A percentile compares a stretch with the other conserved stretches of the same genome.
Conservation (phyloP, 768 basidiomycete genomes). For the Podaxis mareebaensis region DNA sequence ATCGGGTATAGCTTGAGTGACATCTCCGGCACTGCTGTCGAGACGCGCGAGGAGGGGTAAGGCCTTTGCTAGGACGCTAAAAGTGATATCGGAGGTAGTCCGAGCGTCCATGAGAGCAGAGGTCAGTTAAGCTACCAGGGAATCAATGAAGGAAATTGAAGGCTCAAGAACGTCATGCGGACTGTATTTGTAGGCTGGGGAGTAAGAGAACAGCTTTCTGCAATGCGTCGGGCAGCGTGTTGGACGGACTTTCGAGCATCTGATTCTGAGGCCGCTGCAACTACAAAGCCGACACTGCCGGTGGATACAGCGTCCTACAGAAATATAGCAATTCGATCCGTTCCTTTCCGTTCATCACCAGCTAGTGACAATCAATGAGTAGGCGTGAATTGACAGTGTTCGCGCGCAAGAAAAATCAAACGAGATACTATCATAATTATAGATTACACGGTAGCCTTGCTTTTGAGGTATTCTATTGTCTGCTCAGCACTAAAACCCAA, state of each 20-base stretch:
- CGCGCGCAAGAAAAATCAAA: neutral
- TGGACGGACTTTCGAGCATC: neutral
- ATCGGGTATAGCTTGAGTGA: neutral
- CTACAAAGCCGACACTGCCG: neutral
- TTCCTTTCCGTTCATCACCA: neutral
- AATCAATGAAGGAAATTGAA: neutral
- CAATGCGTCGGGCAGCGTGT: neutral
- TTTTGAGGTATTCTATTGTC: slow-evolving; percentile 26
- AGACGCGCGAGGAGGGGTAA: neutral
- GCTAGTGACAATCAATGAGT: neutral
- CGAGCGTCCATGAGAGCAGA: neutral
- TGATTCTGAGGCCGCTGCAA: neutral
- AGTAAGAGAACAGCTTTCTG: neutral
- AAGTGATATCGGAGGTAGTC: neutral
- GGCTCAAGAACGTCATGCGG: neutral
- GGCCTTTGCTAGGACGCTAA: neutral
- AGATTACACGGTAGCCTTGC: neutral
- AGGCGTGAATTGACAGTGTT: neutral
- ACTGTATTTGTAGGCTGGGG: neutral
- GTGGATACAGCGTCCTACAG: neutral
- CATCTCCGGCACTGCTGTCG: neutral
- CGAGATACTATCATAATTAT: neutral
- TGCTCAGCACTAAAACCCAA: slow-evolving; percentile 23
- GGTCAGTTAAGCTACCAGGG: neutral
- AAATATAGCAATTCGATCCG: neutral